These are phyloP conservation scores for Beauveria rudraprayagi DNA, from an alignment of 2,329 filamentous ascomycete genomes.

Conservation along the genomic window DNA sequence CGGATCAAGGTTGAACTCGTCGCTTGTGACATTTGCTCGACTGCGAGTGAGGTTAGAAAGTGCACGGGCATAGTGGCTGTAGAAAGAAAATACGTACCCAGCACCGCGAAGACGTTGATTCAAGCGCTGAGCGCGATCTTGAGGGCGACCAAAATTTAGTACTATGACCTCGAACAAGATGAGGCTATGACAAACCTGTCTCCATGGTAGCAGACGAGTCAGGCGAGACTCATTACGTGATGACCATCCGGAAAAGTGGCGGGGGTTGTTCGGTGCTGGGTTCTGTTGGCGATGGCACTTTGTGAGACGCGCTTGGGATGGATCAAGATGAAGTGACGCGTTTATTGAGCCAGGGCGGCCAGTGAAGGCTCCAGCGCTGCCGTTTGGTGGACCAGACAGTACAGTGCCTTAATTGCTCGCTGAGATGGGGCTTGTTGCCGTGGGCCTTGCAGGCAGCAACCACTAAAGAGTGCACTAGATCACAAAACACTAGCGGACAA, in stretches of 20 bases:
- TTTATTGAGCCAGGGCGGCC: neutral
- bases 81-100: slow-evolving; percentile 36
- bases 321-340: neutral
- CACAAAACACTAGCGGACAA: neutral
- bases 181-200: neutral
- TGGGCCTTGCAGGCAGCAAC: neutral
- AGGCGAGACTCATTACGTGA: neutral
- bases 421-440: neutral
- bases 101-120: slow-evolving; percentile 58
- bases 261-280: neutral
- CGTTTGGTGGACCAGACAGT: neutral
- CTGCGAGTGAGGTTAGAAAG: slow-evolving; percentile 23
- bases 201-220: neutral
- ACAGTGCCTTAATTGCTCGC: neutral
- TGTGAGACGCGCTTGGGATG: neutral
- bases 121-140: slow-evolving; percentile 33
- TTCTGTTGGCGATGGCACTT: neutral
- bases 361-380: neutral
- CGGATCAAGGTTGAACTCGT: slow-evolving; percentile 44
- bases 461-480: neutral
- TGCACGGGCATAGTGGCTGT: neutral
- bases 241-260: neutral
- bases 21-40: slow-evolving; percentile 48
- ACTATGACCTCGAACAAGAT: neutral
- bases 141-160: neutral